Evolutionary conservation across 2,329 filamentous ascomycete species (phyloP).

Genomic region (Fusarium coicis): DNA sequence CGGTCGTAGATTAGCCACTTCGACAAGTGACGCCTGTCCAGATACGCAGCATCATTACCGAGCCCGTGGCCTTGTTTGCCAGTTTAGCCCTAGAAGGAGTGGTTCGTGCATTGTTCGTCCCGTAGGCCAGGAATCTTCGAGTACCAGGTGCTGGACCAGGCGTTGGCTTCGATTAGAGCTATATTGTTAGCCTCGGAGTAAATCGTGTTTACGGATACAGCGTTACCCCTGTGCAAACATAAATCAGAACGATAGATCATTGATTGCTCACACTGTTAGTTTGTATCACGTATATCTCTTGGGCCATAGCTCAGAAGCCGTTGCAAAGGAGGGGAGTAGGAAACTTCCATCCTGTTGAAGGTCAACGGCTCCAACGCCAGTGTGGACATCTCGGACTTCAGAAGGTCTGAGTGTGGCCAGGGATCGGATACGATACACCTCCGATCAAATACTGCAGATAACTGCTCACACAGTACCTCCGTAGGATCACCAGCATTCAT

Average conservation of each 20-base stretch:
- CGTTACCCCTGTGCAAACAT: background rate
- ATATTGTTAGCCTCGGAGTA: constrained; percentile 5
- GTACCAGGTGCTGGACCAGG: constrained; percentile 28
- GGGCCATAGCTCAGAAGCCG: constrained; percentile 1
- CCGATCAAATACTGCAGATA: background rate
- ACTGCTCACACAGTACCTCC: background rate
- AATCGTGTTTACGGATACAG: constrained; percentile 5
- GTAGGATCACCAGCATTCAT: constrained; percentile 27
- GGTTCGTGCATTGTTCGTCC: constrained; percentile 30
- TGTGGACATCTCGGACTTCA: constrained; percentile 6
- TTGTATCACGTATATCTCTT: background rate
- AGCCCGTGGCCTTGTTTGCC: constrained; percentile 18
- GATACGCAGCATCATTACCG: constrained; percentile 16
- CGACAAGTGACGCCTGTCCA: background rate
- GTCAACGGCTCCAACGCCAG: constrained; percentile 21
- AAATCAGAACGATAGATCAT: background rate
- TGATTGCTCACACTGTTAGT: background rate
- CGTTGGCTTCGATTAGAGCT: constrained; percentile 20
- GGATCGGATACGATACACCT: constrained; percentile 21
- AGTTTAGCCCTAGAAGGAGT: constrained; percentile 15
- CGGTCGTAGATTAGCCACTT: background rate
- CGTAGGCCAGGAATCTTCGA: constrained; percentile 16
- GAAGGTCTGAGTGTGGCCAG: constrained; percentile 4
- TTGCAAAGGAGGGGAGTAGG: constrained; percentile 2
- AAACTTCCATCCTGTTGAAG: constrained; percentile 18